Base-by-base conservation (phyloP, 2,329 filamentous ascomycete species). In the Metarhizium brunneum region DNA sequence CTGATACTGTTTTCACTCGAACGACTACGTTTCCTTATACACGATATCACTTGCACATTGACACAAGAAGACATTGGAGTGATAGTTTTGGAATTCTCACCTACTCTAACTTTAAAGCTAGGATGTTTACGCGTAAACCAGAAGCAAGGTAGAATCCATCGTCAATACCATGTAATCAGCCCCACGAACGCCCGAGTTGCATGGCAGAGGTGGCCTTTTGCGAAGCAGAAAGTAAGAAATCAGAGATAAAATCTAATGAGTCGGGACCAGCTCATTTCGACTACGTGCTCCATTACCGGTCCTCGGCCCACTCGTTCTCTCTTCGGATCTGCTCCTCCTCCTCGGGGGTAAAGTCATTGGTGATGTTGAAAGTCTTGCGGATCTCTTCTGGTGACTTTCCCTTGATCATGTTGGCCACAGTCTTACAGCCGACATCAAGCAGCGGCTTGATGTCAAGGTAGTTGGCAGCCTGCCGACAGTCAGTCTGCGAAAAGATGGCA, bases 331-430 rank as follows among this genome's bases (percentile, higher is more conserved):
- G 94, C 69, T 99, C 94, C 74, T 99, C 94, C 76, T 99, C 94
- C 74, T 99, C 94, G 2, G 92, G 90, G 0, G 94, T 97, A 76
- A 99, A 99, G 73, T 99, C 94, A 66, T 99, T 99, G 67, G 95
- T 94, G 68, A 99, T 99, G 77, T 99, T 99, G 80, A 99, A 99
- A 0, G 94, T 99, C 82, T 97, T 99, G 53, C 94, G 89, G 66
- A 99, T 99, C 78, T 99, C 94, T 72, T 99, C 94, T 3, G 94
- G 94, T 0, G 91, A 96, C 82, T 99, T 99, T 76, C 94, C 94
- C 88, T 99, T 99, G 81, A 99, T 99, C 94, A 99, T 99, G 77
- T 99, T 99, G 59, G 94, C 94, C 16, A 99, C 94, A 0, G 94
- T 99, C 84, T 99, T 53, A 42, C 94, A 99, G 59, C 94, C 94